Base-by-base conservation (phyloP, 306 rosid genomes). In the Fagus sylvatica region DNA sequence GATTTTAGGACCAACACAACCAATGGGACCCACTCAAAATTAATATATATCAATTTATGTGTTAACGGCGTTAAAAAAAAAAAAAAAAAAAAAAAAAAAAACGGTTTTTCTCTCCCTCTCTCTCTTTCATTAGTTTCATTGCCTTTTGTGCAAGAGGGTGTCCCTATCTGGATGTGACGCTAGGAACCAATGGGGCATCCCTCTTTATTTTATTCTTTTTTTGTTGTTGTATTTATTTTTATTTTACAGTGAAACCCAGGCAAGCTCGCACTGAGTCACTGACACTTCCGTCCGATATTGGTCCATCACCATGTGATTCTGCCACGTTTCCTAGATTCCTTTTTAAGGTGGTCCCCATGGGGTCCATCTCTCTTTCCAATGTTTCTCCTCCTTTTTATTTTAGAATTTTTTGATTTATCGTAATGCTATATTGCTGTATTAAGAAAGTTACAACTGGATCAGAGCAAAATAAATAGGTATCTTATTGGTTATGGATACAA, bases 1-100 rank as follows among this genome's bases (percentile, higher is more conserved):
- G 81, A 36, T 76, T 83, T 89, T 80, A 83, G 93, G 87, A 89
- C 84, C 87, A 79, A 81, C 87, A 68, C 8, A 43, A 53, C 30
- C 71, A 7, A 74, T 55, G 88, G 88, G 92, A 65, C 83, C 88
- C 87, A 80, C 78, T 0, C 17, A 28, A 62, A 13, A 74, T 74
- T 42, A 75, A 19, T 17, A 7, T 36, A 59, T 43, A 67, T 82
- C 0, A 28, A 6, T 28, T 8, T 32, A 2, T 4, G 41, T 61
- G 53, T 28, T 69, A 74, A 71, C 74, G 71, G 84, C 77, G 66
- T 5, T 61, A 67, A 68, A 42, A 75, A 70, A 78, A 54, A 78
- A n/a, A n/a, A n/a, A 46, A 46, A 46, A 46, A 0, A 39, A 39
- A 39, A 39, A 39, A 39, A 39, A 1, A 39, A 39, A 2, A 39